Evolutionary conservation across 192 early-diverging fungal species (phyloP), one percentile per base, ranked within the genome.

Genomic region (Phlyctochytrium planicorne): DNA sequence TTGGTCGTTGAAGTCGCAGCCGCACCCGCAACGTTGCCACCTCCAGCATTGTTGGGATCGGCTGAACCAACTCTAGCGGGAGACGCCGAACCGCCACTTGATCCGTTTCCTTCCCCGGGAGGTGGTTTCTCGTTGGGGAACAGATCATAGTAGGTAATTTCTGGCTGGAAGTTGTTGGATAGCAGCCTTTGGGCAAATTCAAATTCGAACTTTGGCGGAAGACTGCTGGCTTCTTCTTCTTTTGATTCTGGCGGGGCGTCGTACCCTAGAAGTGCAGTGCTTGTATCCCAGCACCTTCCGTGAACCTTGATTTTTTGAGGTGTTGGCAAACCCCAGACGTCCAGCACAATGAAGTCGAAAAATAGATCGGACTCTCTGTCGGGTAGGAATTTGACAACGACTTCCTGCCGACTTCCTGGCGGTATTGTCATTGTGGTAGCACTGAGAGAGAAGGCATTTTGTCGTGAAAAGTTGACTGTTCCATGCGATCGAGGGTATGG

Each of bases 261-360:
- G 59, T 80, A 80, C 10, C 78, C 78, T 20, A 68, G 14, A 1
- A 83, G 55, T 20, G 65, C 66, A 1, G 74, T 75, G 0, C 66
- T 77, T 24, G 74, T 60, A 24, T 74, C 78, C 82, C 82, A 83
- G 32, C 73, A 76, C 1, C 74, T 63, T n/a, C 78, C 82, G 31
- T 68, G 63, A 2, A 81, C n/a, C 60, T 62, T 52, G 36, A 78
- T 34, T 17, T 56, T 12, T 17, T 33, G 34, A 1, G 65, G 23
- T 1, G 3, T 12, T 32, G 60, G 50, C 4, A 53, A 23, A 1
- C 71, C 68, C 52, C 70, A 66, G 12, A 47, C 30, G 4, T 70
- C 27, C 10, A 81, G 57, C 10, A 23, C 31, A 16, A 81, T 12
- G 24, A 62, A 63, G 52, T 72, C 74, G 35, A 60, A 70, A 47